Evolutionary conservation across 345 rosid species (phyloP).

Genomic region (Citrus mangshanensis): DNA sequence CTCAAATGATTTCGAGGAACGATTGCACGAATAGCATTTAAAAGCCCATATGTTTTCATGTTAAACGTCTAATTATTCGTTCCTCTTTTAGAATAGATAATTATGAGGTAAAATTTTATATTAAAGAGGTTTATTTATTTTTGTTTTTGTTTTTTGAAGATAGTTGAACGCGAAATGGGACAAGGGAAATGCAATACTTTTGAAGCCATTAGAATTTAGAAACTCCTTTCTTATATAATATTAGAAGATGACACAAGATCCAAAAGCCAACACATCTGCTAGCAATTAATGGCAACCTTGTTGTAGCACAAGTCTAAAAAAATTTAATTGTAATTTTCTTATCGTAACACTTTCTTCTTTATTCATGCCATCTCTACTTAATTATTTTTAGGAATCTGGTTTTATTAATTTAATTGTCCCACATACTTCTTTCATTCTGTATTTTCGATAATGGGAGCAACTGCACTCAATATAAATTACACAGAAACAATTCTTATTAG

Average conservation of each 20-base stretch:
- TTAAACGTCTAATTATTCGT: not conserved
- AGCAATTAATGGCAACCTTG: slow-evolving; percentile 2
- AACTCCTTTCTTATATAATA: not conserved
- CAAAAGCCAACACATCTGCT: slow-evolving; percentile 19
- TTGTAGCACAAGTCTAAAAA: not conserved
- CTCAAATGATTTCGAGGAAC: not conserved
- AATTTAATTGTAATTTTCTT: not conserved
- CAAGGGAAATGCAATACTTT: not conserved
- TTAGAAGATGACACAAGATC: slow-evolving; percentile 27
- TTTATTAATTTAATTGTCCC: slow-evolving; percentile 13
- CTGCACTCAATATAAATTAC: not conserved
- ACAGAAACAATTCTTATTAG: not conserved
- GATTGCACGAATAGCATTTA: not conserved
- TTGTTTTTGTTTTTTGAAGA: fast-evolving
- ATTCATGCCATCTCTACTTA: not conserved
- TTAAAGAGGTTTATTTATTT: too few species aligned
- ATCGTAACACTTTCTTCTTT: not conserved
- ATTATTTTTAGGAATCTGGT: not conserved
- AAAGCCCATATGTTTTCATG: not conserved
- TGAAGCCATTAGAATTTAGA: not conserved
- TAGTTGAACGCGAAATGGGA: not conserved
- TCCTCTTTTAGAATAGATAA: not conserved
- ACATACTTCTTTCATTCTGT: slow-evolving; percentile 14
- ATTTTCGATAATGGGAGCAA: not conserved
- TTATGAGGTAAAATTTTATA: too few species aligned